A percentile compares a stretch with the other conserved stretches of the same genome.
These are phyloP conservation scores for Amanita pseudoporphyria DNA, from an alignment of 768 basidiomycete genomes.

Conservation along the genomic window DNA sequence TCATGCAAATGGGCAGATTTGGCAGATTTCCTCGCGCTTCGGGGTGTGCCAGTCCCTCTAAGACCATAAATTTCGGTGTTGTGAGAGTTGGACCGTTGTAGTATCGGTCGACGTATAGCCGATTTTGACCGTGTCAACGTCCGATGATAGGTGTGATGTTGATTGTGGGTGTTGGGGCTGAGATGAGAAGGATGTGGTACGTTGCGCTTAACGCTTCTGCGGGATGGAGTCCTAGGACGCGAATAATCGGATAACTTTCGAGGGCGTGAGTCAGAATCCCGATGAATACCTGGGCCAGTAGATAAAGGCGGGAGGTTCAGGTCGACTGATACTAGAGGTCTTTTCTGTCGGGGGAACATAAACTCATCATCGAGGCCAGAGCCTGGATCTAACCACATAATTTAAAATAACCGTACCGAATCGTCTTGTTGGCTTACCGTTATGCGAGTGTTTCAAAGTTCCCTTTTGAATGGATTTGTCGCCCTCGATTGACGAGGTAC, in stretches of 20 bases:
- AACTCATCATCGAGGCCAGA: neutral
- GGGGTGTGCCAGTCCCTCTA: constrained; percentile 21
- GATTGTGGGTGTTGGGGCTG: neutral
- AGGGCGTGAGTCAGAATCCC: constrained; percentile 5
- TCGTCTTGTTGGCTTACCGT: constrained; percentile 1
- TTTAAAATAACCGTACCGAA: constrained; percentile 1
- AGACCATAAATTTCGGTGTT: constrained; percentile 3
- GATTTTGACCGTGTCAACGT: constrained; percentile 3
- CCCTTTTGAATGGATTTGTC: constrained; percentile 9
- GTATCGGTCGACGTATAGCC: neutral
- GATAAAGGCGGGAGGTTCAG: constrained; percentile 5
- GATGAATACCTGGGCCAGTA: neutral
- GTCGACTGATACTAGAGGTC: constrained; percentile 2
- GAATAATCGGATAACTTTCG: constrained; percentile 7
- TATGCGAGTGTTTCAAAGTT: constrained; percentile 18
- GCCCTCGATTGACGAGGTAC: constrained; percentile 15
- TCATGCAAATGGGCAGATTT: constrained; percentile 63
- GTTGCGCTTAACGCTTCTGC: constrained; percentile 9
- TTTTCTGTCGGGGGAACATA: neutral
- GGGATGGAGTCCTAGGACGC: constrained; percentile 23
- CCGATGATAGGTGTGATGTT: constrained; percentile 2
- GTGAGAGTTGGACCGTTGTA: constrained; percentile 5
- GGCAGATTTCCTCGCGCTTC: constrained; percentile 49
- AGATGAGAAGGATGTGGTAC: neutral
- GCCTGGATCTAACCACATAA: neutral